phyloP scores from a whole-genome alignment of 495 filamentous ascomycete genomes.

The Polyplosphaeria fusca region DNA sequence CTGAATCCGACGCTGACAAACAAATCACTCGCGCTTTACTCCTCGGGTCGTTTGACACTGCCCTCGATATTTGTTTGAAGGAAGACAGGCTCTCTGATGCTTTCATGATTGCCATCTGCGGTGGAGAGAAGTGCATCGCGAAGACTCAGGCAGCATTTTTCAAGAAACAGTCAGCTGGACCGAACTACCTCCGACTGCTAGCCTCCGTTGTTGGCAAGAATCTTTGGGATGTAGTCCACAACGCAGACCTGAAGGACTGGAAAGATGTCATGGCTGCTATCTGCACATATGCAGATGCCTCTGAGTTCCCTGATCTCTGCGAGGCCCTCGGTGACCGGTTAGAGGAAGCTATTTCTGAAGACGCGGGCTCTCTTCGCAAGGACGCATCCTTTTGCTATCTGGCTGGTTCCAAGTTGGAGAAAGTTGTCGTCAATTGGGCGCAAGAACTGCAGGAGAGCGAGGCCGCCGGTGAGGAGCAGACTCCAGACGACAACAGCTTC shows the following conservation, averaged over 20 bases:
- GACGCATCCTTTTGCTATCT: constrained; percentile 95
- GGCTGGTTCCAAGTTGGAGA: constrained; percentile 93
- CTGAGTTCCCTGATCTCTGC: constrained; percentile 93
- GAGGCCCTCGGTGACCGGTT: constrained; percentile 92
- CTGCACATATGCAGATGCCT: constrained; percentile 87
- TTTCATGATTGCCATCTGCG: constrained; percentile 97
- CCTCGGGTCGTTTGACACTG: constrained; percentile 85
- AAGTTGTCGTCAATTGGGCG: constrained; percentile 92
- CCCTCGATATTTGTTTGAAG: constrained; percentile 80
- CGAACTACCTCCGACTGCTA: constrained; percentile 88
- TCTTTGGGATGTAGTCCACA: constrained; percentile 96
- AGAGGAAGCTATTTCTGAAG: constrained; percentile 60
- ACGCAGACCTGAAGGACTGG: constrained; percentile 89
- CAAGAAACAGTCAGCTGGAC: constrained; percentile 70
- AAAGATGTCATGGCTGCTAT: constrained; percentile 94
- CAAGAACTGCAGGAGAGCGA: constrained; percentile 81
- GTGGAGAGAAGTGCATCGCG: constrained; percentile 87
- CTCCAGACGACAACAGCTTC: constrained; percentile 71
- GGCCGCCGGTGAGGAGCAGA: constrained; percentile 64
- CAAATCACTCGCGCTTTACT: constrained; percentile 83
- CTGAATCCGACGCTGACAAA: constrained; percentile 77
- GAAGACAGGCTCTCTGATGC: constrained; percentile 91
- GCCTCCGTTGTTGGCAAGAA: constrained; percentile 94
- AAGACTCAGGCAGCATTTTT: constrained; percentile 93
- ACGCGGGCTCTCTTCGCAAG: constrained; percentile 58